Evolutionary conservation across 1,284 basidiomycete genomes (phyloP), one percentile per base, ranked within the genome.

Genomic region (Meripilus lineatus): DNA sequence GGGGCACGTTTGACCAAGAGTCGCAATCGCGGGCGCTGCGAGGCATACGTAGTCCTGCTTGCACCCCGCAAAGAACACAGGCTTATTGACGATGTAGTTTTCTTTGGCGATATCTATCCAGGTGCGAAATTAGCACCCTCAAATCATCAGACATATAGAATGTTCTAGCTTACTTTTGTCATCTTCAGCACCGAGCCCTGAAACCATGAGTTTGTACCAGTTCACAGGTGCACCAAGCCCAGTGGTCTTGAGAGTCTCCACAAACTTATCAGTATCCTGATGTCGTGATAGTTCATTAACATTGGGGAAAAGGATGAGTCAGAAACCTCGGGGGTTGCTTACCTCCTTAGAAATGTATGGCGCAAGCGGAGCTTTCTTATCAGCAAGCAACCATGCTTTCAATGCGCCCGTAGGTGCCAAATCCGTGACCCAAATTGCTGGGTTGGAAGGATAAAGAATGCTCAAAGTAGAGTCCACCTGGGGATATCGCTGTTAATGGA

Each of bases 391-490:
- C 60, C 60, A 64, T 5, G 52, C 42, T 39, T 62, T 56, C 34
- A 54, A 45, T 13, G 46, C 45, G 7, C 61, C 63, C 1, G 39
- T 23, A 1, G 60, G 58, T 5, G 54, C 51, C 33, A 65, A 43
- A 35, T 62, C 45, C 11, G 55, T 56, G 38, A 44, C 45, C 57
- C 57, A 65, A 7, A 59, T 17, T 8, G 39, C 38, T 3, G 58
- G 46, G 33, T 61, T 58, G 20, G 53, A 38, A 1, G 62, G 54
- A 42, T 58, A 66, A 34, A 62, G 18, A n/a, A 67, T 40, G 18
- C 49, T 55, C 32, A 57, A 52, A 48, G 65, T 57, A 1, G 60
- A 61, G 17, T 64, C 64, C 17, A 57, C 42, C 62, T 64, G 32
- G 2, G 13, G 11, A 17, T 18, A 32, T n/a, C 33, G n/a, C n/a